Conservation (phyloP, 208 protist species). For the Trypanosoma lewisi region DNA sequence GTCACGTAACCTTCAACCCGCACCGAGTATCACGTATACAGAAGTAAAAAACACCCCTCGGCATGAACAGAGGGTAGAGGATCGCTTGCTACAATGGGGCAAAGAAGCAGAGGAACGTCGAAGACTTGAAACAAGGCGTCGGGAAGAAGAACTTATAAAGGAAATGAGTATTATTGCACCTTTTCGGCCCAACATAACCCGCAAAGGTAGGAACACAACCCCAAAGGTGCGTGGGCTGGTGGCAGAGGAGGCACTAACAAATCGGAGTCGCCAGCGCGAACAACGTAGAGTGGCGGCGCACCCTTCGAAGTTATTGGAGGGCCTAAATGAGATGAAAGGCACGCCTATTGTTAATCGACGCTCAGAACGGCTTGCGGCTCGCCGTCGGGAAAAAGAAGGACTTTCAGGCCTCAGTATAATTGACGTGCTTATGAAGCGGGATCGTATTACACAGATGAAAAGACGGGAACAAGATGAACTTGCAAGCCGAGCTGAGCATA, state of each 20-base stretch:
- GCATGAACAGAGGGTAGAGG: conserved; percentile 45
- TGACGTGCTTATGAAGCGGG: conserved; percentile 32
- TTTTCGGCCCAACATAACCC: conserved; percentile 58
- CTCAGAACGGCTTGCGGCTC: conserved; percentile 46
- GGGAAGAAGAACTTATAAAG: conserved; percentile 35
- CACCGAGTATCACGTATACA: conserved; percentile 29
- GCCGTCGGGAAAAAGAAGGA: conserved; percentile 29
- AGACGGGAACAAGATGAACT: conserved; percentile 28
- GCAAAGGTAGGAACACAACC: conserved; percentile 36
- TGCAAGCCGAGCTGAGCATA: conserved; percentile 4
- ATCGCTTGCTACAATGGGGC: conserved; percentile 48
- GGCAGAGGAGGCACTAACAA: conserved; percentile 11
- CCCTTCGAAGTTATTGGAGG: conserved; percentile 19
- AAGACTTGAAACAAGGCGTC: conserved; percentile 9
- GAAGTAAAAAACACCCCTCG: conserved; percentile 15
- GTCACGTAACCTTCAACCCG: conserved; percentile 37
- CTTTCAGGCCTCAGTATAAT: conserved; percentile 23
- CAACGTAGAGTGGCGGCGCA: conserved; percentile 17
- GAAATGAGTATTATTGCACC: conserved; percentile 28
- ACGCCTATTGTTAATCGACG: conserved; percentile 46
- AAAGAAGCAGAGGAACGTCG: conserved; percentile 41
- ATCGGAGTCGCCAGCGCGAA: conserved; percentile 26
- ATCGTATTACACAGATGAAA: conserved; percentile 27
- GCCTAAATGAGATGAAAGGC: conserved; percentile 24
- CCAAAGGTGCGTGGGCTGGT: conserved; percentile 32